Evolutionary conservation across 78 protist species (phyloP).

Genomic region (Pelomyxa schiedti): DNA sequence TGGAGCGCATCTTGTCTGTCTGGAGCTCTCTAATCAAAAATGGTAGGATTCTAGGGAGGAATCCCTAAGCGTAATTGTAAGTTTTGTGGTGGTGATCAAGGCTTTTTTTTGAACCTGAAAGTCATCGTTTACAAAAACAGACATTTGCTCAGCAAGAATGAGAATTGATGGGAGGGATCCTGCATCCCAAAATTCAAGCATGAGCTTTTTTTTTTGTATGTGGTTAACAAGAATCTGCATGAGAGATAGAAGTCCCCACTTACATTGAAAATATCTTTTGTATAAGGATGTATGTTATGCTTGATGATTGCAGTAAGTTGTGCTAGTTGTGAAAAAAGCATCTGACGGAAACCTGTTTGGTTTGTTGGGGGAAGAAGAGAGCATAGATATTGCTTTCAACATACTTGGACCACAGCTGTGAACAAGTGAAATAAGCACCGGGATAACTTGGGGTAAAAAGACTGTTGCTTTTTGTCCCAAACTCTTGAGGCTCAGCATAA

Average conservation of each 20-base stretch:
- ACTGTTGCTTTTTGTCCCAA: conserved; percentile 72
- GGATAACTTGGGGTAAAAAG: conserved; percentile 73
- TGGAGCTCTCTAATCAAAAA: conserved; percentile 45
- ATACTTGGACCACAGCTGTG: too few species aligned
- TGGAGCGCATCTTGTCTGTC: conserved; percentile 19
- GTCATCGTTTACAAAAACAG: conserved; percentile 73
- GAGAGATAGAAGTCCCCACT: too few species aligned
- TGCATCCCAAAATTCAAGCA: conserved; percentile 74
- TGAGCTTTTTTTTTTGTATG: too few species aligned
- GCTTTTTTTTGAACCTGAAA: too few species aligned
- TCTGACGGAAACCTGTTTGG: conserved; percentile 50
- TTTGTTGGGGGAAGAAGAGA: too few species aligned
- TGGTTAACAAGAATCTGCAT: too few species aligned
- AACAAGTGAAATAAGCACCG: conserved; percentile 58
- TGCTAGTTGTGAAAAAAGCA: conserved; percentile 65
- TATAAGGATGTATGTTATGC: conserved; percentile 77
- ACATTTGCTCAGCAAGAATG: conserved; percentile 68
- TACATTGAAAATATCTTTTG: conserved; percentile 52
- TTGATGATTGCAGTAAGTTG: conserved; percentile 66
- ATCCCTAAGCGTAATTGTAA: too few species aligned
- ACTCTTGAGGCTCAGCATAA: conserved; percentile 62
- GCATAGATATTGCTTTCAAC: too few species aligned
- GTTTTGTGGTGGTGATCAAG: too few species aligned
- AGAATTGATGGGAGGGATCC: conserved; percentile 25
- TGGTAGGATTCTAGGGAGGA: conserved; percentile 79